Conservation (phyloP, 2,329 filamentous ascomycete genomes). For the Orbilia oligospora region DNA sequence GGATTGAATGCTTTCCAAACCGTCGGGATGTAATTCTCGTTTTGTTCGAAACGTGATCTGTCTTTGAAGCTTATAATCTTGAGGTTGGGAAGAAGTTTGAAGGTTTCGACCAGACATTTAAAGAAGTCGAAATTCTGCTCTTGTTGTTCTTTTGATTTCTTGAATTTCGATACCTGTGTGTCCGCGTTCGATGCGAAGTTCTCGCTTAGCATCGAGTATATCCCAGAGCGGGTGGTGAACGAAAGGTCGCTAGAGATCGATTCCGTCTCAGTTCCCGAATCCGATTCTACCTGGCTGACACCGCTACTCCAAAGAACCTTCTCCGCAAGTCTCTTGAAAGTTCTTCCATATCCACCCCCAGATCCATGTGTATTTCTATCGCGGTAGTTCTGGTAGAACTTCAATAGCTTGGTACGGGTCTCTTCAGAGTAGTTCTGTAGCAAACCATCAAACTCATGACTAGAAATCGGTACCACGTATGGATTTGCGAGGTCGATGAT, state of each 20-base stretch:
- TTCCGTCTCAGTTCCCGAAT: neutral
- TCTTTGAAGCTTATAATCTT: constrained; percentile 6
- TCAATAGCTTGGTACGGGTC: neutral
- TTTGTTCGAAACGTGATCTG: neutral
- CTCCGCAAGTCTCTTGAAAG: neutral
- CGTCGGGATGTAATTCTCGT: neutral
- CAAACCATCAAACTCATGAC: neutral
- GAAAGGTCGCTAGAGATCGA: neutral
- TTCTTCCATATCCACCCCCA: neutral
- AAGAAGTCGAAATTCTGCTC: neutral
- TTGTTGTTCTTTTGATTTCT: neutral
- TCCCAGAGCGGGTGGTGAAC: neutral
- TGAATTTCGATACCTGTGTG: neutral
- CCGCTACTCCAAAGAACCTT: neutral
- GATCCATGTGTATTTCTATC: neutral
- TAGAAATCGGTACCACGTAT: neutral
- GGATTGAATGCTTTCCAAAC: constrained; percentile 9
- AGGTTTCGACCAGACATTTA: neutral
- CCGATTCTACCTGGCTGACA: neutral
- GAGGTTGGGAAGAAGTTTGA: constrained; percentile 13
- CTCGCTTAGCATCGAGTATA: constrained; percentile 7
- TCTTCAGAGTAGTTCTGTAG: neutral
- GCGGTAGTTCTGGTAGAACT: neutral
- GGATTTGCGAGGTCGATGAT: constrained; percentile 20
- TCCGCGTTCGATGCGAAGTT: neutral